Evolutionary conservation across 345 rosid genomes (phyloP).

Genomic region (Physaria fendleri): DNA sequence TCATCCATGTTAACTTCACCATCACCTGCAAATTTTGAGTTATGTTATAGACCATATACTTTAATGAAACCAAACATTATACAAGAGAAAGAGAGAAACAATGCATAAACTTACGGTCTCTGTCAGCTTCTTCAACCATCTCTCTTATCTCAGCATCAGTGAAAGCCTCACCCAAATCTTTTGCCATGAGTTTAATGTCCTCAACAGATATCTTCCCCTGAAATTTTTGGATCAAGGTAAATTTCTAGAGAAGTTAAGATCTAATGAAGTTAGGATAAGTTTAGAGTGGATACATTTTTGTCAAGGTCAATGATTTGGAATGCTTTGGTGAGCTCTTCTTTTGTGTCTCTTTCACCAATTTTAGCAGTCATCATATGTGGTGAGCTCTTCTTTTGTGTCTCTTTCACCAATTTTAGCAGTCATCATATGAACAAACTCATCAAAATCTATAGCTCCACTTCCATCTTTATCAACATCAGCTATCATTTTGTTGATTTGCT

Average conservation of each 20-base stretch:
- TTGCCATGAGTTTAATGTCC: conserved; percentile 61
- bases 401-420: conserved; percentile 88
- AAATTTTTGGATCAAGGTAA: no score
- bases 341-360: conserved; percentile 91
- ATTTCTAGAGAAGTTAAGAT: not conserved
- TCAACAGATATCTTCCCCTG: conserved; percentile 69
- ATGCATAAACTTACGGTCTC: conserved; percentile 47
- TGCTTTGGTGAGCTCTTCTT: conserved; percentile 82
- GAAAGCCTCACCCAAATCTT: conserved; percentile 74
- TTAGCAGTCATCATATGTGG: conserved; percentile 99
- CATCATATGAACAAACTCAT: conserved; percentile 89
- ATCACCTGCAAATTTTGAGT: conserved; percentile 51
- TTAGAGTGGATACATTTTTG: conserved; percentile 45
- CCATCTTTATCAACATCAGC: conserved; percentile 90
- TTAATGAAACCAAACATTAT: no score
- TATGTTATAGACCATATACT: not conserved
- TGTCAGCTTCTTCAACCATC: conserved; percentile 84
- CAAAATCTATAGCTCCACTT: conserved; percentile 90
- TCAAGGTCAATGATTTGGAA: conserved; percentile 76
- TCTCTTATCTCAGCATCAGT: conserved; percentile 61
- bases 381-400: conserved; percentile 73
- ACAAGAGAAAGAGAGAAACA: no score
- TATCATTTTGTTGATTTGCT: conserved; percentile 95
- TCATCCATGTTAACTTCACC: conserved; percentile 63
- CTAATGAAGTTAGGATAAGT: not conserved